A percentile compares a stretch with the other conserved stretches of the same genome.
Evolutionary conservation across 345 rosid genomes (phyloP).

Genomic region (Boechera divaricarpa): DNA sequence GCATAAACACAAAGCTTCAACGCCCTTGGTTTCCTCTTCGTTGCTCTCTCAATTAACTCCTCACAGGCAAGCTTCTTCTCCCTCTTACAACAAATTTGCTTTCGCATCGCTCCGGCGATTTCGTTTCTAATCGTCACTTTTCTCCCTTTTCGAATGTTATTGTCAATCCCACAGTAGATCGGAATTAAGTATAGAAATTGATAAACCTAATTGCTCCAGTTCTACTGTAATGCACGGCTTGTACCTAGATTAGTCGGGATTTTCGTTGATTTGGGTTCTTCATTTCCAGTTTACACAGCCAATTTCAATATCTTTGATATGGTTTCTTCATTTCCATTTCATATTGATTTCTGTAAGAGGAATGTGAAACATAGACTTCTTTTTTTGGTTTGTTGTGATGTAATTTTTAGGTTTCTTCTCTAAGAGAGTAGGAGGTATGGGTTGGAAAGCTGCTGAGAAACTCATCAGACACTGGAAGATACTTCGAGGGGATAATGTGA

Average conservation of each 20-base stretch:
- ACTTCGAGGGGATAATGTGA: slow-evolving; percentile 92
- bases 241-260: background rate
- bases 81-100: background rate
- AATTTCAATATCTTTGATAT: background rate
- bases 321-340: slow-evolving; percentile 3
- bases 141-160: background rate
- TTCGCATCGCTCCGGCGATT: background rate
- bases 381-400: background rate
- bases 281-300: too few species aligned
- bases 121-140: background rate
- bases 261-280: background rate
- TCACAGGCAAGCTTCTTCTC: slow-evolving; percentile 15
- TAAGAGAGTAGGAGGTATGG: slow-evolving; percentile 55
- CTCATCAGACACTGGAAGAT: slow-evolving; percentile 97
- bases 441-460: slow-evolving; percentile 99
- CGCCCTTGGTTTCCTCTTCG: background rate
- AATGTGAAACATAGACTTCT: background rate
- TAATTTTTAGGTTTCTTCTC: slow-evolving; percentile 16
- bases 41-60: background rate
- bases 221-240: background rate
- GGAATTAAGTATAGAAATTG: background rate
- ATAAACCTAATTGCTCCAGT: background rate
- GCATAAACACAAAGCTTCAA: slow-evolving; percentile 1
- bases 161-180: background rate
- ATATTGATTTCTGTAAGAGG: background rate